Evolutionary conservation across 1,284 basidiomycete species (phyloP).

Genomic region (Ustilago bromivora): DNA sequence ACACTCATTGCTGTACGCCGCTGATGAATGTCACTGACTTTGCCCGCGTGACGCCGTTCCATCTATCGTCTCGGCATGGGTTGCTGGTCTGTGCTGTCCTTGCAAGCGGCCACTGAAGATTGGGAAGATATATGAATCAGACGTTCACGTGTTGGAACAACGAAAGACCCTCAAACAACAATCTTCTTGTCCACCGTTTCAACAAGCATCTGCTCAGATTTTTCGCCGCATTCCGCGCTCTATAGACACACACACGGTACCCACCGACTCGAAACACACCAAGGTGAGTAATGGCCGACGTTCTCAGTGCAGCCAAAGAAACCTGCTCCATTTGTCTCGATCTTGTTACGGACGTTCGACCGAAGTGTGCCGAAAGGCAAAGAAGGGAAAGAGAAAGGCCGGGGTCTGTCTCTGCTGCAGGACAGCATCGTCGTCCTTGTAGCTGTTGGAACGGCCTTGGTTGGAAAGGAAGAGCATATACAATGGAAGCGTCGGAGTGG

Average conservation of each 20-base stretch:
- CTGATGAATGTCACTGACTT: background rate
- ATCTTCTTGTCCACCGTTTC: background rate
- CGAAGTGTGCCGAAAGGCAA: slow-evolving; percentile 20
- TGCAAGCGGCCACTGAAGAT: no score
- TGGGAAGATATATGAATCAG: slow-evolving; percentile 1
- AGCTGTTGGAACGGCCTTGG: background rate
- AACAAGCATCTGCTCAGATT: background rate
- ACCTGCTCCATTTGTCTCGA: no score
- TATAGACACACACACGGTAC: background rate
- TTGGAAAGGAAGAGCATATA: background rate
- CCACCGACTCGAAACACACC: background rate
- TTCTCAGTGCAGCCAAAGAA: background rate
- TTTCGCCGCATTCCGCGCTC: background rate
- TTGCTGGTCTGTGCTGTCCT: background rate
- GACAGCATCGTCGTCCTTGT: background rate
- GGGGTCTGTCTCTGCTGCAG: background rate
- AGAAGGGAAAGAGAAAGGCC: background rate
- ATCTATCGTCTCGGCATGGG: background rate
- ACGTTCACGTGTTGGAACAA: background rate
- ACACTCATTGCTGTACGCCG: background rate
- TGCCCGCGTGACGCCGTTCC: background rate
- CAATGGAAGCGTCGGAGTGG: background rate
- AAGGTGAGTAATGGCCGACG: background rate
- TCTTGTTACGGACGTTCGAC: slow-evolving; percentile 14
- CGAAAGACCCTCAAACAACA: background rate